Percentiles rank a stretch among this genome's conserved stretches.
Conservation (phyloP, 225 moss, liverwort and hornwort genomes). For the Ulota crispa region DNA sequence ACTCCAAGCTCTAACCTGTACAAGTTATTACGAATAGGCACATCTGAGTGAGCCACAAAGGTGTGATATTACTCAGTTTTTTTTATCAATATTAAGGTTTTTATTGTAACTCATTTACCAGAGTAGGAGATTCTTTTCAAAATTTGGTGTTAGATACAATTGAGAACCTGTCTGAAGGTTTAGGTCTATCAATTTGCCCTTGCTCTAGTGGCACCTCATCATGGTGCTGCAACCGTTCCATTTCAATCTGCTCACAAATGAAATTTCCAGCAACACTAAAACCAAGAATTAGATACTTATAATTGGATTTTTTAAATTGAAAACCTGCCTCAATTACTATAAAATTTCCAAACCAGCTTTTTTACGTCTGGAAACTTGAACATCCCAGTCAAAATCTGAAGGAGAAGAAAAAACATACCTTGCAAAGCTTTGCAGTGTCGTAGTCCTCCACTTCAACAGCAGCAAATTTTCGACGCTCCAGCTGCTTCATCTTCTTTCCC, state of each 20-base stretch:
- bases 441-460: constrained; percentile 97
- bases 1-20: constrained; percentile 39
- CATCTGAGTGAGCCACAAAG: background rate
- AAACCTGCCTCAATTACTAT: background rate
- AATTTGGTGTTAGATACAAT: background rate
- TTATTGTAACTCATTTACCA: background rate
- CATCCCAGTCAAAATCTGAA: background rate
- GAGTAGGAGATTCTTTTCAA: constrained; percentile 1
- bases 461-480: constrained; percentile 85
- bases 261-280: constrained; percentile 14
- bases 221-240: constrained; percentile 77
- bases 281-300: background rate
- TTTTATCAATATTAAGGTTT: background rate
- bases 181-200: constrained; percentile 33
- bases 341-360: background rate
- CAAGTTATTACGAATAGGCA: constrained; percentile 8
- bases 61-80: background rate
- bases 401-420: constrained; percentile 36
- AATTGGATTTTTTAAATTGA: background rate
- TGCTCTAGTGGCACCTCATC: constrained; percentile 36
- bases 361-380: background rate
- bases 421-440: constrained; percentile 91
- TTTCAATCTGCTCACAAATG: constrained; percentile 63
- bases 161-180: constrained; percentile 51
- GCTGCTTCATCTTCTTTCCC: constrained; percentile 84